These are phyloP conservation scores for Penicillium brevicompactum DNA, from an alignment of 2,329 filamentous ascomycete species.

Conservation along the genomic window DNA sequence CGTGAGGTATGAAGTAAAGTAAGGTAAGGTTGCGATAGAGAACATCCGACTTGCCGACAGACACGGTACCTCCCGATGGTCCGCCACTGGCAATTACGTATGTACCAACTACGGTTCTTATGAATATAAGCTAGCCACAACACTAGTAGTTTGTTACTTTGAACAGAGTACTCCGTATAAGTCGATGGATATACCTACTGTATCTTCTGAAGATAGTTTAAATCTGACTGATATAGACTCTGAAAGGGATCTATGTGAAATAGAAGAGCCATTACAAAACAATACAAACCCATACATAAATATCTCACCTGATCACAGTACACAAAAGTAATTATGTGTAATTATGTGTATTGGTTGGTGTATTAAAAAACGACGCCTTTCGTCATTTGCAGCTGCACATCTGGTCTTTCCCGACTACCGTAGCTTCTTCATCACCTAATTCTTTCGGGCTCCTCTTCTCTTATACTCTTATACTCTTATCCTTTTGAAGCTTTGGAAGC, in stretches of 20 bases:
- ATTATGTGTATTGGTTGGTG: background rate
- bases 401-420: conserved; percentile 12
- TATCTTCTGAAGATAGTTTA: too few species aligned
- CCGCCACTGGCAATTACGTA: conserved; percentile 6
- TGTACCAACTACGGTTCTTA: background rate
- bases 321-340: too few species aligned
- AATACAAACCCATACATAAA: background rate
- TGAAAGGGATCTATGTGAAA: too few species aligned
- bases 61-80: conserved; percentile 26
- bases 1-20: too few species aligned
- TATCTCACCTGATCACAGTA: background rate
- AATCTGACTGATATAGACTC: too few species aligned
- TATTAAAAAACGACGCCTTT: conserved; percentile 2
- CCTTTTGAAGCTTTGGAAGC: conserved; percentile 8
- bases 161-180: too few species aligned
- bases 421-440: conserved; percentile 10
- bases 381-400: conserved; percentile 8
- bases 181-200: too few species aligned
- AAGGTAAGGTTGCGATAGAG: conserved; percentile 9
- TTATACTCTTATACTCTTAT: conserved; percentile 7
- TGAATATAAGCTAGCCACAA: too few species aligned
- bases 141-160: too few species aligned
- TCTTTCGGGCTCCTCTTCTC: conserved; percentile 1
- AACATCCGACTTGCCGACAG: conserved; percentile 24
- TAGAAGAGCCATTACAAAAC: background rate